These are phyloP conservation scores for Lasiodiplodia sp. DNA, from an alignment of 2,329 filamentous ascomycete species.

Conservation along the genomic window DNA sequence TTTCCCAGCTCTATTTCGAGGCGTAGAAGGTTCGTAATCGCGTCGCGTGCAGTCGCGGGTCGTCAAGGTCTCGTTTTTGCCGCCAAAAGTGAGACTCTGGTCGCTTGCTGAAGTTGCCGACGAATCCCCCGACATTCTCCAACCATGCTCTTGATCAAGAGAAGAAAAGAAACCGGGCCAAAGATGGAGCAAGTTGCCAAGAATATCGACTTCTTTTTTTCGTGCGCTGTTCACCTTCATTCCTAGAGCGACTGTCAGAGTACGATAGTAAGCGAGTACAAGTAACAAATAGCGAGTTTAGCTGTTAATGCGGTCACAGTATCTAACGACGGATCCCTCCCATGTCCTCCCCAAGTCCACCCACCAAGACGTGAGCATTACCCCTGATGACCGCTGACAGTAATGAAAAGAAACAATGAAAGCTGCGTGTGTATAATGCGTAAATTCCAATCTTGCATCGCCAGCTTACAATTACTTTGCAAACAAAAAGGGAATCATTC, in stretches of 20 bases:
- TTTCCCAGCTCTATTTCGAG: neutral
- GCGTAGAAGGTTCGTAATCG: neutral
- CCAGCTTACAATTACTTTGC: neutral
- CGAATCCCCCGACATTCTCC: neutral
- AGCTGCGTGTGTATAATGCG: constrained; percentile 17
- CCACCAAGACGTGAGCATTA: neutral
- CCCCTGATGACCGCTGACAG: neutral
- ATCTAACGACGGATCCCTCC: constrained; percentile 1
- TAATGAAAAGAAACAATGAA: neutral
- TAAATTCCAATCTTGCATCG: constrained; percentile 22
- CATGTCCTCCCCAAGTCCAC: neutral
- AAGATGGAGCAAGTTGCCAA: neutral
- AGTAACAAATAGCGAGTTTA: constrained; percentile 1
- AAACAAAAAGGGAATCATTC: constrained; percentile 2
- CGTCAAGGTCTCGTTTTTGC: neutral
- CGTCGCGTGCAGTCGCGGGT: neutral
- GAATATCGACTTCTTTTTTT: neutral
- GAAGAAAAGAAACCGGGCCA: neutral
- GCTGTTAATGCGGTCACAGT: neutral
- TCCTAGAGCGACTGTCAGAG: neutral
- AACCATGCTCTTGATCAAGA: neutral
- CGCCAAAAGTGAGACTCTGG: neutral
- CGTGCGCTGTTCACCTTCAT: neutral
- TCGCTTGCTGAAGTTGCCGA: neutral
- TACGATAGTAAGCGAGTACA: neutral